Conservation (phyloP, 257 asterid genomes). For the Eustoma russellianum region DNA sequence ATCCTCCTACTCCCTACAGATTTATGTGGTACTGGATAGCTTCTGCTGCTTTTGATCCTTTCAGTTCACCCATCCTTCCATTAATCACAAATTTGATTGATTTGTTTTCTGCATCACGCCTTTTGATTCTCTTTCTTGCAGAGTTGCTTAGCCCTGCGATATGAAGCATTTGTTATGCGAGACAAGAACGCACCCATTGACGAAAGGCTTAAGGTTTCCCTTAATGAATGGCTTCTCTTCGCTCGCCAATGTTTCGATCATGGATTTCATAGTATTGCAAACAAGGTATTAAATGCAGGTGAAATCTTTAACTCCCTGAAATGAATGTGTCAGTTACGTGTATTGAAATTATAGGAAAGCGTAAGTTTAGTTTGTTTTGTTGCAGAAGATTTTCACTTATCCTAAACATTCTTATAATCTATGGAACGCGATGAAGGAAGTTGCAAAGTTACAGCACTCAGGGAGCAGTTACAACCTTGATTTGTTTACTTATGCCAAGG, state of each 20-base stretch:
- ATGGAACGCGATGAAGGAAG: no score
- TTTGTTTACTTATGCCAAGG: no score
- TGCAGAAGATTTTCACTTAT: no score
- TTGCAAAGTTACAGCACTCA: no score
- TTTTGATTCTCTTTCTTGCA: slow-evolving; percentile 19
- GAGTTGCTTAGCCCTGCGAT: slow-evolving; percentile 90
- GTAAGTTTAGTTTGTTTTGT: no score
- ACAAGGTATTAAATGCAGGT: slow-evolving; percentile 33
- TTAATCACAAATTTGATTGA: slow-evolving; percentile 7
- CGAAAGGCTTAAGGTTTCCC: slow-evolving; percentile 48
- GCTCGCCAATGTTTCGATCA: slow-evolving; percentile 57
- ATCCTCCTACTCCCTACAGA: no score
- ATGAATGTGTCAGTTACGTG: not conserved
- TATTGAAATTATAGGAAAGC: no score
- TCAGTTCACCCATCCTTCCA: no score
- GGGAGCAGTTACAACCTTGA: no score
- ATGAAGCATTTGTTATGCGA: slow-evolving; percentile 80
- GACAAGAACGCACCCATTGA: slow-evolving; percentile 41
- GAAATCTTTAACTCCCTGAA: not conserved
- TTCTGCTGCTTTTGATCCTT: no score
- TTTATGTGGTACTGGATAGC: no score
- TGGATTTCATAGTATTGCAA: slow-evolving; percentile 56
- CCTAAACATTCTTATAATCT: no score
- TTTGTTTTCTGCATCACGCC: not conserved
- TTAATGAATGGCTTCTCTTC: slow-evolving; percentile 61